These are phyloP conservation scores for Epicoccum nigrum DNA, from an alignment of 2,329 filamentous ascomycete genomes.

Conservation along the genomic window DNA sequence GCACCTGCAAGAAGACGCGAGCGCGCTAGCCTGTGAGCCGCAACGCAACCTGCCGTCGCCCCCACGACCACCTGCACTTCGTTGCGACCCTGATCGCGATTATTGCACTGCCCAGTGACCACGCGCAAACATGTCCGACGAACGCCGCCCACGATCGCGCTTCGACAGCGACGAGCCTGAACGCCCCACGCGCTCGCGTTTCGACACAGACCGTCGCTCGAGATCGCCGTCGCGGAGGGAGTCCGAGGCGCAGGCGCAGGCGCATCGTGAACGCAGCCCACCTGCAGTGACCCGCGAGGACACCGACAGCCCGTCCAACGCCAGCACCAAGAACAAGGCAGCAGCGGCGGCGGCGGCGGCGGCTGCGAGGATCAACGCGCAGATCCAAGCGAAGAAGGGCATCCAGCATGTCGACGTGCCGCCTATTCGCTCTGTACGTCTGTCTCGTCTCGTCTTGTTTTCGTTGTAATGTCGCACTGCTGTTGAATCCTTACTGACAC, in stretches of 20 bases:
- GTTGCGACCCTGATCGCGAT: too few relatives aligned
- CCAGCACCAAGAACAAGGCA: slow-evolving; percentile 66
- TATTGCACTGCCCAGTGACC: too few relatives aligned
- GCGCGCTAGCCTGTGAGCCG: background rate
- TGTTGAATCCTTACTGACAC: slow-evolving; percentile 27
- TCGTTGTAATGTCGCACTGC: background rate
- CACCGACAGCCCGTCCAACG: slow-evolving; percentile 53
- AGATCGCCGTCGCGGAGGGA: slow-evolving; percentile 74
- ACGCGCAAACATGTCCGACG: slow-evolving; percentile 69
- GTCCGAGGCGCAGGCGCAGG: slow-evolving; percentile 70
- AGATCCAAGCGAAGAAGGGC: slow-evolving; percentile 70
- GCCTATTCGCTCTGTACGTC: slow-evolving; percentile 69
- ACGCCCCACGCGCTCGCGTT: slow-evolving; percentile 68
- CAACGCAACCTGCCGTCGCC: too few relatives aligned
- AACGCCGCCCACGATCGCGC: slow-evolving; percentile 85
- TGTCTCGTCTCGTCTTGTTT: background rate
- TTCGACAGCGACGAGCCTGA: slow-evolving; percentile 90
- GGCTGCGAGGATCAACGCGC: slow-evolving; percentile 57
- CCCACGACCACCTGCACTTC: too few relatives aligned
- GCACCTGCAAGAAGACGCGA: background rate
- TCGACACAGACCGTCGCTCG: slow-evolving; percentile 67
- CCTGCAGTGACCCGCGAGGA: slow-evolving; percentile 61
- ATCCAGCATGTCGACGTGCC: slow-evolving; percentile 91
- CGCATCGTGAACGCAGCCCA: slow-evolving; percentile 83
- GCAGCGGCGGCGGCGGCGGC: slow-evolving; percentile 82